Base-by-base conservation (phyloP, 2,329 filamentous ascomycete species). In the Epichloe sp. region DNA sequence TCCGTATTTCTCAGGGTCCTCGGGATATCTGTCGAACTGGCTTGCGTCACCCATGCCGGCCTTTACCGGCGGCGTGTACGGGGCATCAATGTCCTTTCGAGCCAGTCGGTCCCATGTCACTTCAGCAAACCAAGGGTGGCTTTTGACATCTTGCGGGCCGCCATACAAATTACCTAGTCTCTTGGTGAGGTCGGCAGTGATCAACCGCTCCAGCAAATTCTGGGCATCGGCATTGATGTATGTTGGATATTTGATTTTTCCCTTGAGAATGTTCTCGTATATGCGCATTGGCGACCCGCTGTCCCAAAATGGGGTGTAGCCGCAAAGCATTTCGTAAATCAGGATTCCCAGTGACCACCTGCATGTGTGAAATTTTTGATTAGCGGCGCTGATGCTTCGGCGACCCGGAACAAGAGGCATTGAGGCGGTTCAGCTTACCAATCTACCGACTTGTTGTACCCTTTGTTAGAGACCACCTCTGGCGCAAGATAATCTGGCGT, bases 241-340 rank as follows among this genome's bases (percentile, higher is more conserved):
- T 5, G 87, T 85, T 50, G 93, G 93, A 66, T 97, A 98, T 71
- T 96, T 97, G 68, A 98, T 87, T 61, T 86, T 85, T 54, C 91
- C 93, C 63, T 89, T 90, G 57, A 98, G 79, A 62, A 98, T 98
- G 67, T 98, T 98, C 73, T 98, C 93, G 72, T 98, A 98, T 63
- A 98, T 98, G 71, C 95, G 96, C 81, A 98, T 95, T 3, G 93
- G 91, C 44, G 88, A 95, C 51, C 91, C 93, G 61, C 87, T 88
- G 67, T 98, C 93, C 91, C 93, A 98, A 74, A 98, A 98, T 5
- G 93, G 93, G 5, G 93, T 98, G 70, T 96, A 98, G 31, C 93
- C 93, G 65, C 93, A 97, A 38, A 98, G 80, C 93, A 98, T 98
- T 76, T 98, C 93, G 68, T 96, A 98, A 67, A 98, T 97, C 60